Evolutionary conservation across 345 rosid species (phyloP), one percentile per base, ranked within the genome.

Genomic region (Eucalyptus microcorys): DNA sequence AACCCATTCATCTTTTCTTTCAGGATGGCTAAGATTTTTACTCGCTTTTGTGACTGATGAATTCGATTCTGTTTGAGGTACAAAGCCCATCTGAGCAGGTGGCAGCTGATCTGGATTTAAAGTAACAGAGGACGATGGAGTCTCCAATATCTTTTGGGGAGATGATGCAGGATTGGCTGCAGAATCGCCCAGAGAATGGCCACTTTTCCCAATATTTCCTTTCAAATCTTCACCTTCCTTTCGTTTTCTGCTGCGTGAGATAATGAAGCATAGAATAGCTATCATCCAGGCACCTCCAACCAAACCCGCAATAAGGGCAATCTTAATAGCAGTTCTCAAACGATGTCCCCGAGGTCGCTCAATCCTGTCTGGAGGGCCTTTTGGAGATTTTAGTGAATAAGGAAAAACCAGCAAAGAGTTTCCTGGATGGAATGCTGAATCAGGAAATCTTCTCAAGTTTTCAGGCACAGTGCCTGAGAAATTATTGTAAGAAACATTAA

Each of bases 381-480:
- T 87, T 27, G 94, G 91, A 61, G 95, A 92, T 86, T 84, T 71
- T n/a, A 88, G 87, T 45, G 93, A 92, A 89, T 89, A 27, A 43
- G 94, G 93, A 86, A 95, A 89, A 85, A 55, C 83, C 91, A 97
- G 92, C 85, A 96, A 90, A 37, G 94, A 87, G 89, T 97, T 97
- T 89, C 99, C 99, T 5, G 99, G 99, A 91, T 94, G 97, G 91
- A 96, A 96, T 47, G 98, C 91, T 34, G 98, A 94, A 88, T 94
- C 97, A 81, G 99, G 97, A 94, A 96, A 97, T 57, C 90, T 88
- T 91, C 91, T 91, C 80, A 97, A 92, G 90, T 92, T 94, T 85
- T 89, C 93, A 13, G 99, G 99, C 14, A 97, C 89, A 21, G 86
- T 89, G 80, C 99, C 99, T 68, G 99, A 95, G 87, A 97, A 93